phyloP scores from a whole-genome alignment of 225 moss, liverwort and hornwort species.

The Bryum argenteum region DNA sequence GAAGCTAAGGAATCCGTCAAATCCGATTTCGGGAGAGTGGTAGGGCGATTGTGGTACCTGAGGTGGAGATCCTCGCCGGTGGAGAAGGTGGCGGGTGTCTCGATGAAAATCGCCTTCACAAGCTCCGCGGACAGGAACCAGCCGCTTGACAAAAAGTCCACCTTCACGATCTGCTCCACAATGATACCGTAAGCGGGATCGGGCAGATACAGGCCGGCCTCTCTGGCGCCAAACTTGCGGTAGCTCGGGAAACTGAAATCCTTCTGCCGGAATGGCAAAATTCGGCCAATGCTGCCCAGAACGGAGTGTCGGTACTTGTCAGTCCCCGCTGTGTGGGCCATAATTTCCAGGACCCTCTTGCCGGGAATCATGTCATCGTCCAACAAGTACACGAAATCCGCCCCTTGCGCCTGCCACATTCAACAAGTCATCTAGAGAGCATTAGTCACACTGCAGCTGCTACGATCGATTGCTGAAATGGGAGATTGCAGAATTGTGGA shows the following conservation, averaged over 20 bases:
- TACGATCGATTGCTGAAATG: too few relatives aligned
- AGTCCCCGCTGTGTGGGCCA: constrained; percentile 69
- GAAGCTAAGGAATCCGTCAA: too few relatives aligned
- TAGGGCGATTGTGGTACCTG: constrained; percentile 38
- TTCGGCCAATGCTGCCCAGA: constrained; percentile 78
- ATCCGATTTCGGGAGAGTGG: too few relatives aligned
- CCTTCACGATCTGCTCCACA: constrained; percentile 61
- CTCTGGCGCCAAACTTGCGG: constrained; percentile 60
- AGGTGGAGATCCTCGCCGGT: constrained; percentile 90
- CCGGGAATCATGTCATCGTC: constrained; percentile 96
- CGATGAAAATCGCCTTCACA: constrained; percentile 77
- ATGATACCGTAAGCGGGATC: constrained; percentile 79
- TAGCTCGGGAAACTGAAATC: constrained; percentile 90
- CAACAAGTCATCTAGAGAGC: background rate
- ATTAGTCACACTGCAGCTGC: background rate
- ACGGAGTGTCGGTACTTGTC: constrained; percentile 76
- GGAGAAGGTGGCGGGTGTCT: constrained; percentile 77
- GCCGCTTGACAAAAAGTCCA: constrained; percentile 81
- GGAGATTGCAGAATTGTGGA: too few relatives aligned
- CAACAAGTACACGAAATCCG: constrained; percentile 76
- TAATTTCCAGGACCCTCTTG: constrained; percentile 60
- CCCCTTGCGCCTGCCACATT: constrained; percentile 48
- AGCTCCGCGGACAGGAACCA: constrained; percentile 78
- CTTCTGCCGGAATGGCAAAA: constrained; percentile 77
- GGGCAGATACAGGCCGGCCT: constrained; percentile 82